Percentiles rank a stretch among this genome's conserved stretches.
phyloP scores from a whole-genome alignment of 1,139 yeast species.

The Taiozyma onychis region DNA sequence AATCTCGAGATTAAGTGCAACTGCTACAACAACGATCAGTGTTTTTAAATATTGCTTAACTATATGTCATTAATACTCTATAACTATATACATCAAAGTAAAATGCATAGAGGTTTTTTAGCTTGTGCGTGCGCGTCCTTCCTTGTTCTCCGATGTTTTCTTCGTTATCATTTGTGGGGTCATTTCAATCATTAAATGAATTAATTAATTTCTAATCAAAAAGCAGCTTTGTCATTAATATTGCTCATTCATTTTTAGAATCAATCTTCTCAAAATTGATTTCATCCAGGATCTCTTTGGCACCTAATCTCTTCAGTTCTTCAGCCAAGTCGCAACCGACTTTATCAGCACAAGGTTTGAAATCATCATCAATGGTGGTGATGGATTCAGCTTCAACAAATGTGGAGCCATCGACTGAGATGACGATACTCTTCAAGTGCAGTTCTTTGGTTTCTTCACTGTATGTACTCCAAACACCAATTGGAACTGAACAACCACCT shows the following conservation, averaged over 20 bases:
- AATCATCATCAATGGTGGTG: constrained; percentile 21
- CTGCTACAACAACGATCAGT: too few species aligned
- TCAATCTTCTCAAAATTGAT: constrained; percentile 65
- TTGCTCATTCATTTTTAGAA: constrained; percentile 23
- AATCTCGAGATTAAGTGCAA: neutral
- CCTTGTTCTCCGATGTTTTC: neutral
- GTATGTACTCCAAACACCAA: constrained; percentile 73
- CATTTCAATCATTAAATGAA: neutral
- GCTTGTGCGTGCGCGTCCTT: neutral
- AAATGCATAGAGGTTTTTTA: neutral
- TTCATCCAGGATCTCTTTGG: constrained; percentile 71
- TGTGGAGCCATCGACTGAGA: constrained; percentile 75
- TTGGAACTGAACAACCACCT: constrained; percentile 98
- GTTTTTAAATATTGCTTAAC: neutral
- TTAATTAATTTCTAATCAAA: neutral
- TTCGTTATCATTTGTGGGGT: neutral
- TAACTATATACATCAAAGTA: neutral
- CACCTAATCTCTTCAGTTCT: constrained; percentile 67
- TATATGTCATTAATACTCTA: neutral
- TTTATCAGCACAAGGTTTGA: constrained; percentile 55
- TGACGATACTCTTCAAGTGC: constrained; percentile 65
- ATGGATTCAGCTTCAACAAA: constrained; percentile 45
- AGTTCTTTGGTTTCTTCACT: constrained; percentile 39
- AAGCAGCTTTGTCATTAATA: neutral
- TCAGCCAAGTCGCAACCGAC: constrained; percentile 72